Evolutionary conservation across 805 yeast species (phyloP).

Genomic region (Wickerhamomyces bovis): DNA sequence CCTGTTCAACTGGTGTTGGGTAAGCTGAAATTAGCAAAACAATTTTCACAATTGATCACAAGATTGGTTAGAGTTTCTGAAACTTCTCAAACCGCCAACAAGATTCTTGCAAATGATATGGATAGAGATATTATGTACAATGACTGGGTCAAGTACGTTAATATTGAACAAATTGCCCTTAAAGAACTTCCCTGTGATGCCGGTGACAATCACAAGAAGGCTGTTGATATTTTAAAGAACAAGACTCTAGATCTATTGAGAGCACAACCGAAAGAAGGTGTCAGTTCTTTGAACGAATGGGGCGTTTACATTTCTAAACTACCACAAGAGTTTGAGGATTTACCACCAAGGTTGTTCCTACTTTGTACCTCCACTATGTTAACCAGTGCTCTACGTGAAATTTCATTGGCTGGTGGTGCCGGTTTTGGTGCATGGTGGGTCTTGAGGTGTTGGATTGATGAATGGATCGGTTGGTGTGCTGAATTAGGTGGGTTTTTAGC

Average conservation of each 20-base stretch:
- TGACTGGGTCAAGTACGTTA: conserved; percentile 52
- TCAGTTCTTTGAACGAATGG: conserved; percentile 18
- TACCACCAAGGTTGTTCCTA: conserved; percentile 50
- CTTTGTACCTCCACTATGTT: conserved; percentile 47
- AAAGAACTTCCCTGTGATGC: conserved; percentile 47
- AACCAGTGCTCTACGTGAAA: conserved; percentile 56
- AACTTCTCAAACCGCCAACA: conserved; percentile 44
- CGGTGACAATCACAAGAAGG: conserved; percentile 26
- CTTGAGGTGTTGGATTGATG: conserved; percentile 70
- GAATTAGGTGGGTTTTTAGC: conserved; percentile 53
- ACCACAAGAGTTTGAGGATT: conserved; percentile 42
- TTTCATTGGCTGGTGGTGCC: conserved; percentile 50
- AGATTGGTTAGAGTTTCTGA: conserved; percentile 50
- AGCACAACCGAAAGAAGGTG: conserved; percentile 9
- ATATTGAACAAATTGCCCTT: conserved; percentile 37
- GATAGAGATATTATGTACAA: conserved; percentile 46
- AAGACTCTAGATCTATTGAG: conserved; percentile 31
- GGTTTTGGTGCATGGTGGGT: conserved; percentile 75
- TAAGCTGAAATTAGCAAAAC: conserved; percentile 48
- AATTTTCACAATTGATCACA: conserved; percentile 46
- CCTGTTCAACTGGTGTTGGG: conserved; percentile 45
- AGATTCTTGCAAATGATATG: conserved; percentile 35
- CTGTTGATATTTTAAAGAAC: conserved; percentile 29
- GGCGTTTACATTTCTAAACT: conserved; percentile 34
- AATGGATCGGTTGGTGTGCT: conserved; percentile 60